These are phyloP conservation scores for Handroanthus guayacan DNA, from an alignment of 257 asterid species.

Conservation along the genomic window DNA sequence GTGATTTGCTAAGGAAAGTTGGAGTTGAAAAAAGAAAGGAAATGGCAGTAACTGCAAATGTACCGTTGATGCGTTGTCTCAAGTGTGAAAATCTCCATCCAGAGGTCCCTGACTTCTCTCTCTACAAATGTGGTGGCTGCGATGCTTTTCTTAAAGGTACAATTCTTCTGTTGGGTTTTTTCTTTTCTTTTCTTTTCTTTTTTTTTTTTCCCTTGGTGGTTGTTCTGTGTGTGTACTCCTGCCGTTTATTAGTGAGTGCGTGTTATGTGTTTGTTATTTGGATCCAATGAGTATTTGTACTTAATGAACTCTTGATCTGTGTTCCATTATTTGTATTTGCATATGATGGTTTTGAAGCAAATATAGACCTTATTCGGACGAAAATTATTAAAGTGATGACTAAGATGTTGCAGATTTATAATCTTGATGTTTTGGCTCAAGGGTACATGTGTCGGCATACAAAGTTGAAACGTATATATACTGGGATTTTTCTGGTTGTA, in stretches of 20 bases:
- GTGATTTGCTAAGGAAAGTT: slow-evolving; percentile 33
- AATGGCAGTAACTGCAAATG: slow-evolving; percentile 70
- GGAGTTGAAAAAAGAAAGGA: slow-evolving; percentile 13
- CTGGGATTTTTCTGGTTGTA: slow-evolving; percentile 38
- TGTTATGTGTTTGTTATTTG: too few relatives aligned
- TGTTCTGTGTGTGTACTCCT: slow-evolving; percentile 13
- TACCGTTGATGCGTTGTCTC: slow-evolving; percentile 89
- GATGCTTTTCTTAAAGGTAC: slow-evolving; percentile 88
- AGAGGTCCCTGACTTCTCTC: slow-evolving; percentile 78
- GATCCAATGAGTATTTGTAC: too few relatives aligned
- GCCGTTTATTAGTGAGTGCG: neutral
- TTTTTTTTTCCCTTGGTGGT: too few relatives aligned
- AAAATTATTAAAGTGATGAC: too few relatives aligned
- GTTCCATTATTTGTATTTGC: too few relatives aligned
- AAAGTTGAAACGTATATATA: neutral
- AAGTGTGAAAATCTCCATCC: slow-evolving; percentile 89
- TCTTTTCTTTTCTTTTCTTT: slow-evolving; percentile 17
- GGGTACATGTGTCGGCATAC: slow-evolving; percentile 5
- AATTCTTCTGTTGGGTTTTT: slow-evolving; percentile 2
- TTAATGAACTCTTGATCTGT: too few relatives aligned
- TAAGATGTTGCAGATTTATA: too few relatives aligned
- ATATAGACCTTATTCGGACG: neutral
- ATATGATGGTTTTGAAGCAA: neutral
- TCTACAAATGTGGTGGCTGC: slow-evolving; percentile 95
- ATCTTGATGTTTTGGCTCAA: slow-evolving; percentile 6